These are phyloP conservation scores for Trichoderma pleuroti DNA, from an alignment of 2,329 filamentous ascomycete genomes.

Conservation along the genomic window DNA sequence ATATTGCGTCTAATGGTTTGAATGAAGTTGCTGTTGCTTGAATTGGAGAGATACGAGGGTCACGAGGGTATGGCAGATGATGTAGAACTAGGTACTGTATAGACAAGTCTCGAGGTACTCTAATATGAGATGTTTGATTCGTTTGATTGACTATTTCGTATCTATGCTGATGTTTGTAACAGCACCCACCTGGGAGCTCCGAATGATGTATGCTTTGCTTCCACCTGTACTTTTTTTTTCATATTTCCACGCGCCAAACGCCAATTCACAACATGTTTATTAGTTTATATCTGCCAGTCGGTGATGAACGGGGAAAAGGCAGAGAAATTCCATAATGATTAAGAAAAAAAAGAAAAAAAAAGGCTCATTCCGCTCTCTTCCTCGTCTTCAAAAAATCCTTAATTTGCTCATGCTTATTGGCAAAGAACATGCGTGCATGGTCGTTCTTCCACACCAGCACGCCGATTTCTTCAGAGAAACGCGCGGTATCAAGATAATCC, in stretches of 20 bases:
- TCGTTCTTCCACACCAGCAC: slow-evolving; percentile 87
- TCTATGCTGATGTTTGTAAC: neutral
- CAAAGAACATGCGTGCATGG: slow-evolving; percentile 79
- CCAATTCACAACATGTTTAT: neutral
- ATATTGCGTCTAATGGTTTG: neutral
- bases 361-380: slow-evolving; percentile 45
- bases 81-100: slow-evolving; percentile 10
- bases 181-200: neutral
- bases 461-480: slow-evolving; percentile 85
- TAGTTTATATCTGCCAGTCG: neutral
- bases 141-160: neutral
- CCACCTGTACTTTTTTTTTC: neutral
- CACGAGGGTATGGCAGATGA: neutral
- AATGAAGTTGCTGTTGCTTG: slow-evolving; percentile 3
- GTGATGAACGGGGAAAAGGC: neutral
- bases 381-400: slow-evolving; percentile 70
- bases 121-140: neutral
- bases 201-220: neutral
- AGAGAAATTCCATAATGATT: neutral
- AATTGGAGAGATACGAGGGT: neutral
- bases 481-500: slow-evolving; percentile 67
- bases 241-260: neutral
- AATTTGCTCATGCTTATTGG: slow-evolving; percentile 86
- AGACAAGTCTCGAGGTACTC: neutral
- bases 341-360: neutral